phyloP scores from a whole-genome alignment of 1,284 basidiomycete genomes.

The Ustilago curta region DNA sequence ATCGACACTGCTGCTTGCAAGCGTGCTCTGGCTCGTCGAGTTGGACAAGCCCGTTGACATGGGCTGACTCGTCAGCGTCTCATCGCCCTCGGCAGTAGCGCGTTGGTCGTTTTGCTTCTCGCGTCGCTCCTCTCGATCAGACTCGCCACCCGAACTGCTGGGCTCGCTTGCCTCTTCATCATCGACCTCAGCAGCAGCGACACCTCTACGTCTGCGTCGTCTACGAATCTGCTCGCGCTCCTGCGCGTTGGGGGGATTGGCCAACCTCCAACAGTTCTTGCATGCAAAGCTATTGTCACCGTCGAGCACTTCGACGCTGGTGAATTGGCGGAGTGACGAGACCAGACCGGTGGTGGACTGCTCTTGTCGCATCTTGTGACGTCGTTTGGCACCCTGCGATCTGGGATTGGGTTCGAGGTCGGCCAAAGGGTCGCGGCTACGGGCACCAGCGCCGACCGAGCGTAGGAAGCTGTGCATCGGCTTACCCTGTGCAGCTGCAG shows the following conservation, averaged over 20 bases:
- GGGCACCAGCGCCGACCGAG: slow-evolving; percentile 21
- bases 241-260: slow-evolving; percentile 73
- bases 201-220: slow-evolving; percentile 67
- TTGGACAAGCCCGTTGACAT: slow-evolving; percentile 9
- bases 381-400: slow-evolving; percentile 41
- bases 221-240: slow-evolving; percentile 67
- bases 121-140: slow-evolving; percentile 14
- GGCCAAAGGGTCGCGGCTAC: slow-evolving; percentile 18
- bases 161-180: slow-evolving; percentile 70
- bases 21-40: slow-evolving; percentile 29
- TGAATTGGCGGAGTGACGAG: slow-evolving; percentile 83
- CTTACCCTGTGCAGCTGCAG: slow-evolving; percentile 26
- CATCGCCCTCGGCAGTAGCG: slow-evolving; percentile 14
- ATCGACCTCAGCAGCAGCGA: slow-evolving; percentile 36
- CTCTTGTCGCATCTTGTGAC: slow-evolving; percentile 38
- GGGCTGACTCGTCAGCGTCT: slow-evolving; percentile 12
- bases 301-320: slow-evolving; percentile 87
- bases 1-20: slow-evolving; percentile 37
- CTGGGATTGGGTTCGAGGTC: slow-evolving; percentile 43
- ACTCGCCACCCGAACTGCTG: slow-evolving; percentile 57
- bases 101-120: neutral
- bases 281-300: slow-evolving; percentile 95
- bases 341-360: slow-evolving; percentile 70
- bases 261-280: slow-evolving; percentile 89
- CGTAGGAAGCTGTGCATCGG: slow-evolving; percentile 37